Base-by-base conservation (phyloP, 2,329 filamentous ascomycete genomes). In the Colletotrichum nymphaeae region DNA sequence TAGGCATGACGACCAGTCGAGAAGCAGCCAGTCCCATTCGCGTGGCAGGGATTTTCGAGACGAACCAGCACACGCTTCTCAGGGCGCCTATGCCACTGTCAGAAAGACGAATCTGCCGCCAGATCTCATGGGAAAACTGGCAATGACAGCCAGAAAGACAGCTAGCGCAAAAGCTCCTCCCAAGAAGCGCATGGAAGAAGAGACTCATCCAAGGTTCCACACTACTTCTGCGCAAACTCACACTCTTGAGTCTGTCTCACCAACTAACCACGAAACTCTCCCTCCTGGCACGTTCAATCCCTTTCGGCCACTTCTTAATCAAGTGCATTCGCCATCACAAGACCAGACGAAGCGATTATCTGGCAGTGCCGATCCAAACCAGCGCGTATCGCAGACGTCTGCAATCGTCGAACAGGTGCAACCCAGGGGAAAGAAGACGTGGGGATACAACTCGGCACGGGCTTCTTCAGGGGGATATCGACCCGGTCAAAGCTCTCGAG, bases 101-200 rank as follows among this genome's bases (percentile, higher is more conserved):
- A 64, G 60, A 26, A 73, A 52, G 46, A 62, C 60, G 4, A 62
- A 65, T 55, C 26, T 62, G 3, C 62, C 67, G 32, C 28, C 71
- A 52, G 71, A 71, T 11, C 60, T 73, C 35, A 55, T 49, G 22
- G 49, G 56, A 30, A 71, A 60, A 53, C 49, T 56, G 26, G 60
- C 32, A 26, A 42, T 62, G 28, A 57, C 71, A 56, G 62, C 67
- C 22, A 71, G 62, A 32, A 71, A 73, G 32, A 49, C 71, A 9
- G 66, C 63, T 12, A 14, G 14, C 16, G 42, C 58, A 4, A 14
- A n/a, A 24, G 58, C 24, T 49, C 19, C 30, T 12, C 46, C 58
- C 6, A 63, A 42, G 24, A 46, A 24, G 7, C 66, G 49, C 12
- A 22, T 32, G 37, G 49, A 63, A 53, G 49, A 37, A n/a, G 22